Percentiles rank a stretch among this genome's conserved stretches.
phyloP scores from a whole-genome alignment of 495 filamentous ascomycete genomes.

The Penicillium tannophilum region DNA sequence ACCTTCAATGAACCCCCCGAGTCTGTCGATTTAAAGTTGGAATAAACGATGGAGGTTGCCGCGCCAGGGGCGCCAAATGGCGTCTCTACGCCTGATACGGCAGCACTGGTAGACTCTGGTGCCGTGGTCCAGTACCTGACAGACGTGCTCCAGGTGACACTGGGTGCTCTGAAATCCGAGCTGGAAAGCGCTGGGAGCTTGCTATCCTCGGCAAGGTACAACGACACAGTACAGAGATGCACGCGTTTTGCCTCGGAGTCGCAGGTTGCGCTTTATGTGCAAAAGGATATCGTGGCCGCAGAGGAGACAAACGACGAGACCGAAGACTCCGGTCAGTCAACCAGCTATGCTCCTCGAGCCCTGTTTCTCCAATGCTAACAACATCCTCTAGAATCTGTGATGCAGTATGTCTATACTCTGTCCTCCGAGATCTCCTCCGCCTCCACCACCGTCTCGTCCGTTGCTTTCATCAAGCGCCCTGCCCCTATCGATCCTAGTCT shows the following conservation, averaged over 20 bases:
- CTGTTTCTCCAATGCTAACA: constrained; percentile 11
- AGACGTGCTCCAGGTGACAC: constrained; percentile 75
- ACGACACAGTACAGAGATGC: constrained; percentile 84
- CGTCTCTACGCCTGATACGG: constrained; percentile 40
- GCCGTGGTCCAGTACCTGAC: constrained; percentile 76
- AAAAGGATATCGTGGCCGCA: constrained; percentile 72
- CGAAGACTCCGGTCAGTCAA: constrained; percentile 46
- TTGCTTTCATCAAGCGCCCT: constrained; percentile 87
- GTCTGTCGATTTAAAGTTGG: constrained; percentile 24
- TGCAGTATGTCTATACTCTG: constrained; percentile 71
- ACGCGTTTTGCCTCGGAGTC: constrained; percentile 85
- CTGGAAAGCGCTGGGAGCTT: constrained; percentile 79
- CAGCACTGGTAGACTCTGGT: constrained; percentile 56
- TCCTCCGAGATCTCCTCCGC: constrained; percentile 79
- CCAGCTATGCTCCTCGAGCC: neutral
- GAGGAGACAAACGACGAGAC: constrained; percentile 53
- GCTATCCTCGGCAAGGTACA: constrained; percentile 66
- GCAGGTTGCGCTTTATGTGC: constrained; percentile 85
- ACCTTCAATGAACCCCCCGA: constrained; percentile 36
- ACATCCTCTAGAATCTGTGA: constrained; percentile 15
- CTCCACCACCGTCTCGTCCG: constrained; percentile 75
- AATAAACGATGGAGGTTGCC: constrained; percentile 53
- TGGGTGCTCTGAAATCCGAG: constrained; percentile 81
- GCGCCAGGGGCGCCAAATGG: constrained; percentile 50
- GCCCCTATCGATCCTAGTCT: constrained; percentile 78